These are phyloP conservation scores for Trichoderma gamsii DNA, from an alignment of 495 filamentous ascomycete species.

Conservation along the genomic window DNA sequence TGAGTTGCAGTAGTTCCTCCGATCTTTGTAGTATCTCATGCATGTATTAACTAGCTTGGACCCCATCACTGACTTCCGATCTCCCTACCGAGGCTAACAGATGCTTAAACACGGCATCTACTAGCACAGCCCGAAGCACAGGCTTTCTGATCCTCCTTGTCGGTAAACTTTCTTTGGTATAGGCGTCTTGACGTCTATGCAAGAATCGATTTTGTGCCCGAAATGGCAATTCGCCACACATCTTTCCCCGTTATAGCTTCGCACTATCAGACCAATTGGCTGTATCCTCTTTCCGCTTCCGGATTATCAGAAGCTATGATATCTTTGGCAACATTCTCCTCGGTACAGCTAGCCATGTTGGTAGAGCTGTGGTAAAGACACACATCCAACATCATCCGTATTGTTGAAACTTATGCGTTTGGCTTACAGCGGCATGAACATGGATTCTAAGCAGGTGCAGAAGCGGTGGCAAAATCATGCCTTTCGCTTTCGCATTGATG, in stretches of 20 bases:
- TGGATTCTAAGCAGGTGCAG: not conserved
- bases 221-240: not conserved
- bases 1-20: not conserved
- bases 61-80: not conserved
- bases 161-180: not conserved
- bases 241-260: not conserved
- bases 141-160: not conserved
- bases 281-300: not conserved
- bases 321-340: not conserved
- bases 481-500: not conserved
- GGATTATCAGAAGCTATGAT: not conserved
- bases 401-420: not conserved
- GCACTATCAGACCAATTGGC: not conserved
- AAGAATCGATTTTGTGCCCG: not conserved
- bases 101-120: not conserved
- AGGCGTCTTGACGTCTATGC: not conserved
- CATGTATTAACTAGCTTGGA: not conserved
- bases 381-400: not conserved
- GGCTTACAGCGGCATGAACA: not conserved
- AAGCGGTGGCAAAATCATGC: not conserved
- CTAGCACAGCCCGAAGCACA: not conserved
- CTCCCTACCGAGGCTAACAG: not conserved
- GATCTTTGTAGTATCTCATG: not conserved
- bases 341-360: not conserved
- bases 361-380: not conserved